These are phyloP conservation scores for Sporothrix brunneoviolacea DNA, from an alignment of 2,329 filamentous ascomycete genomes.

Conservation along the genomic window DNA sequence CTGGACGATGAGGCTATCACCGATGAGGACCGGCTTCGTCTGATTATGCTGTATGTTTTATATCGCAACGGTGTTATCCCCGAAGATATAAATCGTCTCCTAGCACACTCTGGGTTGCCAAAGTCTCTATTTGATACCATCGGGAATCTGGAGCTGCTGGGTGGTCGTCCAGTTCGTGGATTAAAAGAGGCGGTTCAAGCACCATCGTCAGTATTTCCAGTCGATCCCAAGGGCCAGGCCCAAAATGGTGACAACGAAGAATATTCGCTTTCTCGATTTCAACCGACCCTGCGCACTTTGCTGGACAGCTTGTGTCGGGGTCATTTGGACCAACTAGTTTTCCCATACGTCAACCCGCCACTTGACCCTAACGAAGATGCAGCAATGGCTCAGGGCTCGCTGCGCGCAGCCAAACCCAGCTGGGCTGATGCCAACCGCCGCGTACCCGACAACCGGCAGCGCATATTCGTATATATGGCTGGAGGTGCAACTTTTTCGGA, in stretches of 20 bases:
- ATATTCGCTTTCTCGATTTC: slow-evolving; percentile 79
- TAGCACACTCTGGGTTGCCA: slow-evolving; percentile 75
- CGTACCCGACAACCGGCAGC: slow-evolving; percentile 74
- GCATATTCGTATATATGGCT: slow-evolving; percentile 89
- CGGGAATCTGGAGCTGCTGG: slow-evolving; percentile 73
- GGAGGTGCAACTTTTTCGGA: slow-evolving; percentile 94
- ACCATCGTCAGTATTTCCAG: slow-evolving; percentile 62
- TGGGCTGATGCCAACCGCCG: slow-evolving; percentile 81
- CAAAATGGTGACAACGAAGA: slow-evolving; percentile 57
- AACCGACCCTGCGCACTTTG: slow-evolving; percentile 74
- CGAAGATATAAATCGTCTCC: slow-evolving; percentile 76
- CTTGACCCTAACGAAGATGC: slow-evolving; percentile 56
- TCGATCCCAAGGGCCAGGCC: slow-evolving; percentile 43
- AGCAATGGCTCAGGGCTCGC: slow-evolving; percentile 59
- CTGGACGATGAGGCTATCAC: slow-evolving; percentile 75
- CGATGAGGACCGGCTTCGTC: slow-evolving; percentile 68
- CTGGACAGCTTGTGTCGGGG: slow-evolving; percentile 68
- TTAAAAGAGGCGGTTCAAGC: slow-evolving; percentile 71
- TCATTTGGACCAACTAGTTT: slow-evolving; percentile 56
- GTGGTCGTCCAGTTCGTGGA: slow-evolving; percentile 59
- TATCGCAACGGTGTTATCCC: slow-evolving; percentile 79
- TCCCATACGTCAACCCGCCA: slow-evolving; percentile 69
- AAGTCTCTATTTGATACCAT: slow-evolving; percentile 66
- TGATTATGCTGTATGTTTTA: slow-evolving; percentile 79
- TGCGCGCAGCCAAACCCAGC: slow-evolving; percentile 86